Evolutionary conservation across 768 basidiomycete species (phyloP), one percentile per base, ranked within the genome.

Genomic region (Dentipellis sp.): DNA sequence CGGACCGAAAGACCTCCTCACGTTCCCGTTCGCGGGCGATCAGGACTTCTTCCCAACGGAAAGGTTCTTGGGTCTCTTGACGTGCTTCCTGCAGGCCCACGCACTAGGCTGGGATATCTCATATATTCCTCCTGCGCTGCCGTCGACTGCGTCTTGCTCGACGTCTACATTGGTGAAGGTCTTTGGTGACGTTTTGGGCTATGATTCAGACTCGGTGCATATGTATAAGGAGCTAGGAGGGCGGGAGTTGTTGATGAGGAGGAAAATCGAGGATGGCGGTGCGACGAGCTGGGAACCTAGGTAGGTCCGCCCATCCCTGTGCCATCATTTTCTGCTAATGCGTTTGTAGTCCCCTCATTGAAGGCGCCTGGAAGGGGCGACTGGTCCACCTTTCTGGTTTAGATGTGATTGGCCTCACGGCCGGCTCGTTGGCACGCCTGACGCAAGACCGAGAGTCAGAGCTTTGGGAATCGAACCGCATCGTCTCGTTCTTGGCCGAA

Each of bases 151-250:
- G 0, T 81, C 81, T n/a, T 75, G 76, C 16, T 84, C 80, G 46
- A 82, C 79, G 2, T 78, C 79, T 1, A 77, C 78, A 5, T 75
- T 85, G 23, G 76, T 84, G 17, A 71, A 66, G 55, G 71, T 75
- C 0, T 84, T 86, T 59, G 76, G 75, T 2, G 72, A 78, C 55
- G 58, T 84, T 8, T 71, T 86, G 0, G 84, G 83, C 0, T 86
- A 85, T 63, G 79, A 81, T 11, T 64, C 72, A 0, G 83, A 84
- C 58, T 76, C 75, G 2, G 65, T 84, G 10, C 82, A 85, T 57
- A 71, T 85, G 72, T 86, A 84, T 65, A 86, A 84, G 66, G 84
- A 85, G 58, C 68, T 85, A 7, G 82, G 84, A 8, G 84, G 84
- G 8, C 67, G 84, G 16, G 84, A 85, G 68, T 64, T 86, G 19